phyloP scores from a whole-genome alignment of 2,329 filamentous ascomycete species.

The Juglanconis sp. region DNA sequence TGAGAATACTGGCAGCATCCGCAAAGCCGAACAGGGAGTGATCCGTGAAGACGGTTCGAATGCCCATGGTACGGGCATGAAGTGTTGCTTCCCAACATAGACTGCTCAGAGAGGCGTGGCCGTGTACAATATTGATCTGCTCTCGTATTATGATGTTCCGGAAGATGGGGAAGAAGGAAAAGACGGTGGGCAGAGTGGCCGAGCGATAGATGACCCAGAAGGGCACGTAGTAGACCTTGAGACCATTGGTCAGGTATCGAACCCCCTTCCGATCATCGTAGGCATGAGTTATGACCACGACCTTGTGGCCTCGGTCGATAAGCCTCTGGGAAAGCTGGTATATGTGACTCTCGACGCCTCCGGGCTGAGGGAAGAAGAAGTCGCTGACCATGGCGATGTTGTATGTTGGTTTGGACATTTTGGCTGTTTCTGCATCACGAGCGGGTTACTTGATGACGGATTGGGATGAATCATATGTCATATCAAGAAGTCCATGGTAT shows the following conservation, averaged over 20 bases:
- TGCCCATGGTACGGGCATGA: slow-evolving; percentile 91
- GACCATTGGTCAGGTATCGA: slow-evolving; percentile 91
- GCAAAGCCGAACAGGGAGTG: slow-evolving; percentile 97
- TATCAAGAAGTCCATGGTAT: neutral
- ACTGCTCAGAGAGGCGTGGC: slow-evolving; percentile 90
- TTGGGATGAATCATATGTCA: neutral
- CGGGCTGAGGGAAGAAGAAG: slow-evolving; percentile 98
- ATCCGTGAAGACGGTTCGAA: slow-evolving; percentile 94
- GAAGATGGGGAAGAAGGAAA: slow-evolving; percentile 98
- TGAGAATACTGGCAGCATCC: slow-evolving; percentile 90
- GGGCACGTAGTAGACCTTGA: slow-evolving; percentile 97
- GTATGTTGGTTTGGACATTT: slow-evolving; percentile 56
- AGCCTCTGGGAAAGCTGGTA: slow-evolving; percentile 96
- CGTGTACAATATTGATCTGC: slow-evolving; percentile 94
- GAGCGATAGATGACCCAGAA: slow-evolving; percentile 95
- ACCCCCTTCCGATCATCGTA: slow-evolving; percentile 89
- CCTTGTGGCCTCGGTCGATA: slow-evolving; percentile 95
- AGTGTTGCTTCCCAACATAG: slow-evolving; percentile 93
- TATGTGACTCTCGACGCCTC: slow-evolving; percentile 96
- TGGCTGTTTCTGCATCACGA: slow-evolving; percentile 19
- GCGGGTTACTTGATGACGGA: neutral
- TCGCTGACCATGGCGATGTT: slow-evolving; percentile 93
- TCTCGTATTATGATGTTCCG: slow-evolving; percentile 94
- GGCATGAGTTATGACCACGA: slow-evolving; percentile 94
- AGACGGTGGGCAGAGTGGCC: slow-evolving; percentile 91